Percentiles rank a stretch among this genome's conserved stretches.
Evolutionary conservation across 2,329 filamentous ascomycete species (phyloP).

Genomic region (Pyrenophora graminea): DNA sequence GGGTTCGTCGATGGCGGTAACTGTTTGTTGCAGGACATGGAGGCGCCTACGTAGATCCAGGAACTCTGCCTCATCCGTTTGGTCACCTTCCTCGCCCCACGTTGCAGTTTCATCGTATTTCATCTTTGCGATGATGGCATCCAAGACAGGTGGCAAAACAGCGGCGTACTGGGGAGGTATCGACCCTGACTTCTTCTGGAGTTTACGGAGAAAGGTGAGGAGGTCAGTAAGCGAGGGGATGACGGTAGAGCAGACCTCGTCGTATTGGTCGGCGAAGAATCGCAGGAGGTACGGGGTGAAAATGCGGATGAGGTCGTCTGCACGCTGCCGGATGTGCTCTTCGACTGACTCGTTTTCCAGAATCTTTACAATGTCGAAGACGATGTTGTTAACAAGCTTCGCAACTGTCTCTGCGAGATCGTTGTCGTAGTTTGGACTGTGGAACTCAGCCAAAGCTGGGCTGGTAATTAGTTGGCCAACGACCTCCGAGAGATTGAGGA

Average conservation of each 20-base stretch:
- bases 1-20: slow-evolving; percentile 84
- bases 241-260: slow-evolving; percentile 95
- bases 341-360: slow-evolving; percentile 71
- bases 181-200: slow-evolving; percentile 64
- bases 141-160: slow-evolving; percentile 85
- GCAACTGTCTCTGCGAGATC: slow-evolving; percentile 94
- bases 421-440: slow-evolving; percentile 87
- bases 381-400: slow-evolving; percentile 89
- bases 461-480: slow-evolving; percentile 84
- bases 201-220: slow-evolving; percentile 84
- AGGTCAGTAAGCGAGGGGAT: slow-evolving; percentile 93
- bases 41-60: slow-evolving; percentile 89
- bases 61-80: slow-evolving; percentile 96
- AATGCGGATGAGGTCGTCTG: slow-evolving; percentile 78
- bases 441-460: slow-evolving; percentile 76
- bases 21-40: slow-evolving; percentile 87
- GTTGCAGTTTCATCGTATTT: slow-evolving; percentile 92
- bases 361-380: slow-evolving; percentile 84
- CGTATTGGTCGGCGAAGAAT: slow-evolving; percentile 97
- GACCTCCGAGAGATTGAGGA: slow-evolving; percentile 84
- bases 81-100: slow-evolving; percentile 92
- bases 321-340: slow-evolving; percentile 69
- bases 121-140: slow-evolving; percentile 94
- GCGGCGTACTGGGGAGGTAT: slow-evolving; percentile 76
- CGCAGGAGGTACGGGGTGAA: slow-evolving; percentile 88